Evolutionary conservation across 371 early-diverging fungal genomes (phyloP).

Genomic region (Rhizopus microsporus): DNA sequence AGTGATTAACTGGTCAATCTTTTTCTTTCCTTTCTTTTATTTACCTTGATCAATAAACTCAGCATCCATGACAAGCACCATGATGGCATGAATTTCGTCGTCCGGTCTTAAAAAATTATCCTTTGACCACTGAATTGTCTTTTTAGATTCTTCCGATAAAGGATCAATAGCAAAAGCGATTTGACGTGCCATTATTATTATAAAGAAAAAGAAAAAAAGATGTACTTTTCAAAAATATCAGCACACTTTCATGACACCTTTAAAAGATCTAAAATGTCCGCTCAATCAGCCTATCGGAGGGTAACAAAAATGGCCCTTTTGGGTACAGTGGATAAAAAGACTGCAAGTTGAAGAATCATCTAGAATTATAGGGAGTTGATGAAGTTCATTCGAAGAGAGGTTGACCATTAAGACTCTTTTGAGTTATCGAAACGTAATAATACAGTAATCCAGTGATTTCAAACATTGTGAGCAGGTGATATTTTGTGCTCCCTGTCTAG

Average conservation of each 20-base stretch:
- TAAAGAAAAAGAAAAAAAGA: conserved; percentile 5
- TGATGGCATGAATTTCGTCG: conserved; percentile 46
- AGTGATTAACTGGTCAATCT: neutral
- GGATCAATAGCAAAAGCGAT: conserved; percentile 51
- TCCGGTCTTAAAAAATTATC: conserved; percentile 39
- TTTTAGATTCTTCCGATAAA: conserved; percentile 32
- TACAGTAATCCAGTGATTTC: no score
- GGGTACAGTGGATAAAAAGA: no score
- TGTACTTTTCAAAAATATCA: neutral
- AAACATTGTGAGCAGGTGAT: no score
- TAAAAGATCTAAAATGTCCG: no score
- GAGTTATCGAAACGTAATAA: no score
- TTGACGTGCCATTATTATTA: conserved; percentile 24
- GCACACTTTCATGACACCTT: neutral
- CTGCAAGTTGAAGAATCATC: no score
- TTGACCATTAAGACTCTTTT: no score
- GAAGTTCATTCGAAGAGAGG: no score
- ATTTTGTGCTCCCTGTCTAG: no score
- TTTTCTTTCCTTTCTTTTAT: neutral
- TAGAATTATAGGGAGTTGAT: no score
- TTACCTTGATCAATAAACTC: conserved; percentile 44
- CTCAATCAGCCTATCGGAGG: no score
- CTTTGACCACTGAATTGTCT: conserved; percentile 48
- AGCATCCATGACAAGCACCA: conserved; percentile 37
- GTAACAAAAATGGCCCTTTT: no score